phyloP scores from a whole-genome alignment of 2,329 filamentous ascomycete genomes.

The Diaporthe sp. region DNA sequence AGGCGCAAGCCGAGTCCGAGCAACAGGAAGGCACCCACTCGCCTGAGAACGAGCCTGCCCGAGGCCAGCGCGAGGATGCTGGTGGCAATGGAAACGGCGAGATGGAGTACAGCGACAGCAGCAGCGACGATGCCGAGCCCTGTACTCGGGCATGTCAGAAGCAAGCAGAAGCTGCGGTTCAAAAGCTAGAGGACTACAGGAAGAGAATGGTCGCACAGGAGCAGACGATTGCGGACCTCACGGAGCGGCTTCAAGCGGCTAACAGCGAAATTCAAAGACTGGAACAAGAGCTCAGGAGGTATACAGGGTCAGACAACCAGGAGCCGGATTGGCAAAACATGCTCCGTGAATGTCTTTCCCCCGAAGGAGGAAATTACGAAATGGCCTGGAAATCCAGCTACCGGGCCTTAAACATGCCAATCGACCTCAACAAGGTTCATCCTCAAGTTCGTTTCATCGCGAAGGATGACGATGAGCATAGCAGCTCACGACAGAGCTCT shows the following conservation, averaged over 20 bases:
- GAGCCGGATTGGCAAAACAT: background rate
- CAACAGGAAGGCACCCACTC: background rate
- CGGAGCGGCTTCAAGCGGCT: background rate
- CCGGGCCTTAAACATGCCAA: conserved; percentile 23
- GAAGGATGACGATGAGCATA: background rate
- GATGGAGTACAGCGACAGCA: background rate
- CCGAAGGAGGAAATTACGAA: background rate
- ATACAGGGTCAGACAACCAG: background rate
- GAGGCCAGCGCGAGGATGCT: background rate
- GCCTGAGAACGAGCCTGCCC: background rate
- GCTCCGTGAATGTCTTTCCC: background rate
- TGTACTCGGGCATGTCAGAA: background rate
- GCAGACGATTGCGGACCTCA: background rate
- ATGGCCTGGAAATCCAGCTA: conserved; percentile 23
- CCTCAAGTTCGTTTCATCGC: conserved; percentile 6
- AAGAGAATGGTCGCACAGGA: background rate
- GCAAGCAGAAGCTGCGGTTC: background rate
- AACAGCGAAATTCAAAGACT: background rate
- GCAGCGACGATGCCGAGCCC: background rate
- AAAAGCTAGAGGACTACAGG: background rate
- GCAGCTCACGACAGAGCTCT: background rate
- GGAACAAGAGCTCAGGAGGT: background rate
- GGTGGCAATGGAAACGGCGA: background rate
- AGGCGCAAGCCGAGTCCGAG: background rate
- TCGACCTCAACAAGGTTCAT: background rate